phyloP scores from a whole-genome alignment of 805 yeast genomes.

The Schwanniomyces sp. region DNA sequence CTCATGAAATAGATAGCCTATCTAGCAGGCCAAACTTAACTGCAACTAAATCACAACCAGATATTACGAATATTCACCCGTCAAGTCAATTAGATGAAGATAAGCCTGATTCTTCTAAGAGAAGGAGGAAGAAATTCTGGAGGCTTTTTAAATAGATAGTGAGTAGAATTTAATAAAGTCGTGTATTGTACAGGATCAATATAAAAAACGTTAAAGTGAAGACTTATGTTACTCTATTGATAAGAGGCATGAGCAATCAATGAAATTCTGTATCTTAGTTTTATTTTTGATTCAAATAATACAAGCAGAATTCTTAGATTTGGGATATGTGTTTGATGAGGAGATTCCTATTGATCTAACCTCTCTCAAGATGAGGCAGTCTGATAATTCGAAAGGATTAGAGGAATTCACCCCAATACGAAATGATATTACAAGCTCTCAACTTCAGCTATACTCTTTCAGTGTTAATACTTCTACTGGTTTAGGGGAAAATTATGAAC shows the following conservation, averaged over 20 bases:
- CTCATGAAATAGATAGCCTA: conserved; percentile 30
- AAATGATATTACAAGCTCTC: conserved; percentile 34
- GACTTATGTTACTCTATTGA: too few species aligned
- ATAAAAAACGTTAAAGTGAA: too few species aligned
- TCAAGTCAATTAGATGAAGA: background rate
- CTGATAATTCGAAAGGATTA: conserved; percentile 23
- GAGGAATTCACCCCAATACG: conserved; percentile 38
- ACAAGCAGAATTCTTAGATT: conserved; percentile 6
- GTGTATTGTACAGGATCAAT: background rate
- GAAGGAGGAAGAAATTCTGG: conserved; percentile 32
- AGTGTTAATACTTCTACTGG: conserved; percentile 46
- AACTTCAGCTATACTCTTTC: conserved; percentile 43
- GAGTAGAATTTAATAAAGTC: background rate
- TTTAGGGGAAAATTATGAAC: conserved; percentile 45
- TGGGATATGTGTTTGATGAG: conserved; percentile 13
- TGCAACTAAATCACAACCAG: conserved; percentile 42
- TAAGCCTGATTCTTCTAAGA: conserved; percentile 1
- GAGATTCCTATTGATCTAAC: conserved; percentile 12
- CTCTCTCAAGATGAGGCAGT: conserved; percentile 1
- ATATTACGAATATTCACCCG: conserved; percentile 12
- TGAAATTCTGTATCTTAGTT: conserved; percentile 3
- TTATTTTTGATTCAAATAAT: conserved; percentile 1
- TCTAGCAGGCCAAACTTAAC: conserved; percentile 25
- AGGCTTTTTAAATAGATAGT: conserved; percentile 20
- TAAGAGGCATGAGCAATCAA: background rate